phyloP scores from a whole-genome alignment of 148 eudicot genomes.

The Cornus kousa region DNA sequence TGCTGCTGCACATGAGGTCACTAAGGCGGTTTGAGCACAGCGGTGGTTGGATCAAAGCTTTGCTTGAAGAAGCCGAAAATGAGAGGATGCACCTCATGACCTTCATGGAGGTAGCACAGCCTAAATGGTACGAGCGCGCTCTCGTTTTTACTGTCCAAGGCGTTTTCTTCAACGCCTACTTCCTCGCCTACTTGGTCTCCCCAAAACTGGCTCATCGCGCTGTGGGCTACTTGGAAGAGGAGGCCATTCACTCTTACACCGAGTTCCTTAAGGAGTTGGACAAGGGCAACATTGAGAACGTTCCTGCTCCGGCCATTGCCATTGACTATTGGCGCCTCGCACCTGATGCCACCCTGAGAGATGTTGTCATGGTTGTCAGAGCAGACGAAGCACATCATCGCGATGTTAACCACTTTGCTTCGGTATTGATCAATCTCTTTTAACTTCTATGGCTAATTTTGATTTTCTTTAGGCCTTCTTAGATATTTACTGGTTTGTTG shows the following conservation, averaged over 20 bases:
- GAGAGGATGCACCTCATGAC: conserved; percentile 15
- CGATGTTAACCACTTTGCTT: conserved; percentile 11
- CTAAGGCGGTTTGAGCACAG: conserved; percentile 10
- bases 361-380: neutral
- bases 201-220: conserved; percentile 1
- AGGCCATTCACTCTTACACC: conserved; percentile 5
- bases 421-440: neutral
- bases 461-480: neutral
- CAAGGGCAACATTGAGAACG: neutral
- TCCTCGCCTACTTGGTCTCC: conserved; percentile 1
- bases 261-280: conserved; percentile 10
- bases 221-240: conserved; percentile 9
- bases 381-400: conserved; percentile 10
- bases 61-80: conserved; percentile 7
- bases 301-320: conserved; percentile 6
- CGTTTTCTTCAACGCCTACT: conserved; percentile 14
- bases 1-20: conserved; percentile 4
- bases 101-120: conserved; percentile 2
- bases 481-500: neutral
- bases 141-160: conserved; percentile 7
- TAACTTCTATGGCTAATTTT: neutral
- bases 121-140: conserved; percentile 13
- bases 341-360: neutral
- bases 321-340: conserved; percentile 8
- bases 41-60: conserved; percentile 8